These are phyloP conservation scores for Saposhnikovia divaricata DNA, from an alignment of 129 eudicot species.

Conservation along the genomic window DNA sequence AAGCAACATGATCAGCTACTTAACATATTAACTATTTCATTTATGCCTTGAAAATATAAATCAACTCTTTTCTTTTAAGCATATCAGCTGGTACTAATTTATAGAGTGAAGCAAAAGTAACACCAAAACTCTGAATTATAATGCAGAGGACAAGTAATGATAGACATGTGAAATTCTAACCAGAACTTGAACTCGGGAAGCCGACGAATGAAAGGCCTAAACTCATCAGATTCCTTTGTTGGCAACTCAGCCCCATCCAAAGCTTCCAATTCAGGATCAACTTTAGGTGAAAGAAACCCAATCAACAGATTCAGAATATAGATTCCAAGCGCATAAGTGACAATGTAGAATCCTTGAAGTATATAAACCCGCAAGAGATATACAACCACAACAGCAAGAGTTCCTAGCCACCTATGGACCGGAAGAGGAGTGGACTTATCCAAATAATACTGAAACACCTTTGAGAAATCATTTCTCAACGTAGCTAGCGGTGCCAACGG, in stretches of 20 bases:
- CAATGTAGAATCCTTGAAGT: constrained; percentile 53
- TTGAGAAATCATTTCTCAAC: constrained; percentile 41
- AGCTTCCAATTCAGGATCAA: constrained; percentile 59
- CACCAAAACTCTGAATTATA: not conserved
- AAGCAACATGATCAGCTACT: too few relatives aligned
- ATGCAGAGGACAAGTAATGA: not conserved
- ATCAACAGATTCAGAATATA: constrained; percentile 51
- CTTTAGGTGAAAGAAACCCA: constrained; percentile 62
- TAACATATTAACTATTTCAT: not conserved
- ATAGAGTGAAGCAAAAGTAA: not conserved
- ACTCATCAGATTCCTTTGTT: constrained; percentile 51
- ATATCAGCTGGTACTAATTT: not conserved
- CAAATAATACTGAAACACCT: constrained; percentile 40
- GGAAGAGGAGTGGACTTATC: constrained; percentile 51
- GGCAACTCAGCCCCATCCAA: constrained; percentile 50
- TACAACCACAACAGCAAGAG: constrained; percentile 34
- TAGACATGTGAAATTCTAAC: constrained; percentile 19
- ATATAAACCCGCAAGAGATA: constrained; percentile 46
- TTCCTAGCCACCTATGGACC: constrained; percentile 62
- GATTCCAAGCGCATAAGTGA: constrained; percentile 55
- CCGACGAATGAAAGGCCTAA: constrained; percentile 57
- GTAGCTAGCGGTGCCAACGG: constrained; percentile 36
- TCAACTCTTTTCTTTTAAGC: not conserved
- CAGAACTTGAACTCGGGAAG: constrained; percentile 64
- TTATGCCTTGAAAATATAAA: not conserved